Conservation (phyloP, 345 rosid species). For the Lumnitzera littorea region DNA sequence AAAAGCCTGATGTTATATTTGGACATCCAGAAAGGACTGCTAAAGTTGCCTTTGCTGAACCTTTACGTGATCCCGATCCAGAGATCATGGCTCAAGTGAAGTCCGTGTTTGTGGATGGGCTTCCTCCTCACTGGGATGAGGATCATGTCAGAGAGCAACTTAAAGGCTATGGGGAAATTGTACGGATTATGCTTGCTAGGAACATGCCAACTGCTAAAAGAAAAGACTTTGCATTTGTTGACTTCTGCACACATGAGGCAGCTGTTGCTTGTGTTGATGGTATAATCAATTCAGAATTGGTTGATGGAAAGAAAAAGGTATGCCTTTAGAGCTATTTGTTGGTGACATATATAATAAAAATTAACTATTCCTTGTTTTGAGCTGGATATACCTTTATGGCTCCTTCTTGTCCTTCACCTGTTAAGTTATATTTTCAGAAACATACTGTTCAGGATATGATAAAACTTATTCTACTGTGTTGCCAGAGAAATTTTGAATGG, state of each 20-base stretch:
- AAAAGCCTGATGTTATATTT: conserved; percentile 59
- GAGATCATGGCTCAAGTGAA: conserved; percentile 59
- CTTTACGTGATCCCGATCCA: conserved; percentile 58
- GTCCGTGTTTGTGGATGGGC: conserved; percentile 57
- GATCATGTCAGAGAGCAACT: conserved; percentile 33
- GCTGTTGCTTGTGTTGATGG: conserved; percentile 48
- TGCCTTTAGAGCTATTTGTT: not conserved
- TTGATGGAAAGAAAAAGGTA: conserved; percentile 43
- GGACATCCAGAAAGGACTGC: conserved; percentile 63
- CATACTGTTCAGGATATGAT: not conserved
- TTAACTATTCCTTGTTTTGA: not conserved
- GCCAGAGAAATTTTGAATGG: not conserved
- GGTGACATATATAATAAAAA: not conserved
- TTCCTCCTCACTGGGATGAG: conserved; percentile 61
- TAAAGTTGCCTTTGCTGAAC: conserved; percentile 67
- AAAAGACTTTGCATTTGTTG: conserved; percentile 57
- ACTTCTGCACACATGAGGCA: conserved; percentile 49
- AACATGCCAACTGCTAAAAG: conserved; percentile 61
- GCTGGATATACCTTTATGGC: not conserved
- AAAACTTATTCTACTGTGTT: not conserved
- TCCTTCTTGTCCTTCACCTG: not conserved
- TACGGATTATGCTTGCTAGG: conserved; percentile 43
- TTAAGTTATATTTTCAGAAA: not conserved
- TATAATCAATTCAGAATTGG: conserved; percentile 30
- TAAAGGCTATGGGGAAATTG: conserved; percentile 38